Evolutionary conservation across 2,329 filamentous ascomycete genomes (phyloP), one percentile per base, ranked within the genome.

Genomic region (Fusarium sp.): DNA sequence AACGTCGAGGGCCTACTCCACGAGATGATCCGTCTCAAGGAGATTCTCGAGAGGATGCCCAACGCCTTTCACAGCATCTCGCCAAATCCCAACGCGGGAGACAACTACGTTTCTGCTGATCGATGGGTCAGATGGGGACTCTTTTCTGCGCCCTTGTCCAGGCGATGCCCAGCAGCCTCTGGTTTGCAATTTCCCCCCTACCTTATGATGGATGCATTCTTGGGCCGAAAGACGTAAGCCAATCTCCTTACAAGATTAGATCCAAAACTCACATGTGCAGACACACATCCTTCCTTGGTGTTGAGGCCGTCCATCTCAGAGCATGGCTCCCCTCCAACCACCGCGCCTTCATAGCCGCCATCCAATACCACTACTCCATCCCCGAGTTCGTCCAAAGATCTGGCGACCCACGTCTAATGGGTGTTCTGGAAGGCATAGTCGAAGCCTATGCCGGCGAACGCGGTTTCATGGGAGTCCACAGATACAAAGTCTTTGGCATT

Each of bases 401-500:
- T 0, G 85, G 85, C 0, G 87, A 89, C 61, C 82, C 84, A 0
- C 81, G 86, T 12, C 80, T 89, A 0, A 86, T 87, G 76, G 88
- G 88, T 4, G 87, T 89, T 1, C 69, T 89, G 1, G 87, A 89
- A 66, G 87, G 87, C 0, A 88, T 89, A 3, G 84, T 89, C 1
- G 88, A 89, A 73, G 87, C 87, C 0, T 90, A 89, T 70, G 86
- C 86, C 0, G 88, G 87, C 1, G 87, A 89, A 71, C 82, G 87
- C 22, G 87, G 88, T 0, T 89, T 89, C 75, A 88, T 89, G 87
- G 87, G 88, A 6, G 86, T 85, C 0, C 87, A 90, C 73, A 80
- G 87, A n/a, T 89, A 89, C 77, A 89, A 89, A 74, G 87, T 89
- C 6, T 89, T 88, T 70, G 88, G 87, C 1, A 86, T 89, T 32